These are phyloP conservation scores for Talaromyces wortmannii DNA, from an alignment of 495 filamentous ascomycete genomes.

Conservation along the genomic window DNA sequence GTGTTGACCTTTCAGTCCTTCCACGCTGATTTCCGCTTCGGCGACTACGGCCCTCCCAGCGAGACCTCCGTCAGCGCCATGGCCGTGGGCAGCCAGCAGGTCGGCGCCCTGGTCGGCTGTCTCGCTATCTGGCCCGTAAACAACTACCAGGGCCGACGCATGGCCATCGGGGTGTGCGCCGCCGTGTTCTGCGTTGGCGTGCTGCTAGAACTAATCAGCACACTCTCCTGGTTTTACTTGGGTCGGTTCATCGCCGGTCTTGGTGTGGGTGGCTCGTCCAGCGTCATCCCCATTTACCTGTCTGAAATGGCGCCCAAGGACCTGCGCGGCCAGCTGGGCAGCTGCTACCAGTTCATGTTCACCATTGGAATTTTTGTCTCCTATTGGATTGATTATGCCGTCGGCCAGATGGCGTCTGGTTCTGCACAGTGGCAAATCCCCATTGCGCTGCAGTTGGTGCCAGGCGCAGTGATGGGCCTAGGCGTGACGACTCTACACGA, in stretches of 20 bases:
- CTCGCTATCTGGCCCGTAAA: conserved; percentile 45
- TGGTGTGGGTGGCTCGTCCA: conserved; percentile 50
- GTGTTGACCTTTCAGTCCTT: conserved; percentile 41
- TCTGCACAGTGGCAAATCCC: conserved; percentile 46
- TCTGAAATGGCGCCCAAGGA: conserved; percentile 51
- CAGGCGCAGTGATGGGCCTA: conserved; percentile 40
- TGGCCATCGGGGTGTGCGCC: conserved; percentile 36
- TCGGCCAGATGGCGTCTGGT: conserved; percentile 51
- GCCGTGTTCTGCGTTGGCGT: conserved; percentile 40
- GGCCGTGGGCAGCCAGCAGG: conserved; percentile 40
- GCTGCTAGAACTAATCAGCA: conserved; percentile 35
- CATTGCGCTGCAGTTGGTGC: conserved; percentile 45
- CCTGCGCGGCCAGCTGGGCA: conserved; percentile 44
- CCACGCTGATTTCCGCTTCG: conserved; percentile 32
- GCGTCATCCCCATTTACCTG: conserved; percentile 50
- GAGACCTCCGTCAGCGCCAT: conserved; percentile 35
- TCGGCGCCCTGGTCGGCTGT: conserved; percentile 38
- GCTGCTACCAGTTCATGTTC: conserved; percentile 47
- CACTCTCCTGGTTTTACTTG: conserved; percentile 32
- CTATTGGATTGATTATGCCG: conserved; percentile 49
- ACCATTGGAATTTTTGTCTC: conserved; percentile 44
- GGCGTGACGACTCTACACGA: conserved; percentile 43
- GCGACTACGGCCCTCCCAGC: conserved; percentile 12
- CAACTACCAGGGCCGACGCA: conserved; percentile 32
- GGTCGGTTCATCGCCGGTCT: conserved; percentile 48